Base-by-base conservation (phyloP, 192 early-diverging fungal species). In the Gamsiella multidivaricata region DNA sequence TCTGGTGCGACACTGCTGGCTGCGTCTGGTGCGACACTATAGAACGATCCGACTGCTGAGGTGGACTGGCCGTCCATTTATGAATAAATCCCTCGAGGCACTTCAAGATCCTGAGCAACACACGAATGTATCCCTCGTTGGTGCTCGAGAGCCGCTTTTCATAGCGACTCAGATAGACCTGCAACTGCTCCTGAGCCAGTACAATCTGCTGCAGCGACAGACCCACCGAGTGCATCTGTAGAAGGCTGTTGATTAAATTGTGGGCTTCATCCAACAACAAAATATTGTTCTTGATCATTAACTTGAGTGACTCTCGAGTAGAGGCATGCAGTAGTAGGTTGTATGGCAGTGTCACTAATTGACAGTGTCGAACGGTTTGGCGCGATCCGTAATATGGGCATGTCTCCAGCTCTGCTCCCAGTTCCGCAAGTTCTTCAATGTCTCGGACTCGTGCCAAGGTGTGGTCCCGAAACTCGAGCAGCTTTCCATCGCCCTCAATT, bases 321-420 rank as follows among this genome's bases (percentile, higher is more conserved):
- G 86, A 74, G 51, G 86, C 84, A 43, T 92, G 91, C n/a, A 96
- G 79, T 53, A 97, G 69, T 51, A 94, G 85, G 54, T 93, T 92
- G 78, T 98, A 98, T 3, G 96, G 96, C 31, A 98, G 65, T n/a
- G 91, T 90, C 0, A 98, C 91, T 10, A 97, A 80, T 60, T 90
- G 84, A 43, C 86, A 79, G 25, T 82, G 79, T 34, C 76, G 66
- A 31, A 85, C 83, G 0, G 88, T 82, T 11, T 85, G 73, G 11
- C 95, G 80, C 6, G 90, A 76, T 17, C 93, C 96, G 66, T 97
- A 97, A 67, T 98, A 97, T 0, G 96, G 89, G 67, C 95, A 97
- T 0, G 85, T 85, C 7, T 76, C 47, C 2, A 86, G 62, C 23
- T 81, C 57, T 23, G 83, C 74, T 1, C 94, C 95, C 0, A 93